phyloP scores from a whole-genome alignment of 768 basidiomycete genomes.

The Hericium rajendrae region DNA sequence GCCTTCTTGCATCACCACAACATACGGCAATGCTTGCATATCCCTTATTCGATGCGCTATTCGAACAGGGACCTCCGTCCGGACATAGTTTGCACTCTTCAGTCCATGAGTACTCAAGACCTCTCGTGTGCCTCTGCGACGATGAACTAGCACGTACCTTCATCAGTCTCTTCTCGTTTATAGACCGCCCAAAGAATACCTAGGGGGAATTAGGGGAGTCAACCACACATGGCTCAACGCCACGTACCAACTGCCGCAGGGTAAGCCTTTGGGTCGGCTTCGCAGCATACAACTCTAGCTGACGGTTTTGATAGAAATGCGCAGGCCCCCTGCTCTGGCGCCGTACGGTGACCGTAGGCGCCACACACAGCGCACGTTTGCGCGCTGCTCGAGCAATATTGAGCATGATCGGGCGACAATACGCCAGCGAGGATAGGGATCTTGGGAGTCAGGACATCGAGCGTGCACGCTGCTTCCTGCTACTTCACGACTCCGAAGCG shows the following conservation, averaged over 20 bases:
- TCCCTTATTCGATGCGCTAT: conserved; percentile 84
- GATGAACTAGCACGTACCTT: conserved; percentile 35
- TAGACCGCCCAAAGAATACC: conserved; percentile 82
- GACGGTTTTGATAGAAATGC: conserved; percentile 73
- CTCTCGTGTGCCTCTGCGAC: background rate
- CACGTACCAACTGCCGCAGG: conserved; percentile 62
- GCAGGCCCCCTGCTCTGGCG: conserved; percentile 7
- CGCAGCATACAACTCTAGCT: conserved; percentile 72
- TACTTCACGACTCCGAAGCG: background rate
- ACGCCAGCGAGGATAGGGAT: background rate
- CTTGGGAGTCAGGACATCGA: background rate
- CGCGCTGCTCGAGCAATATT: background rate
- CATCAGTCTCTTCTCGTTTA: conserved; percentile 69
- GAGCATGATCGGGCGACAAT: too few relatives aligned
- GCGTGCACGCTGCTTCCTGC: background rate
- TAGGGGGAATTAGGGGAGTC: conserved; percentile 20
- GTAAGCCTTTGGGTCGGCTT: conserved; percentile 65
- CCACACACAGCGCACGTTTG: background rate
- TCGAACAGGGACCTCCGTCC: conserved; percentile 79
- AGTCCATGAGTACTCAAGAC: background rate
- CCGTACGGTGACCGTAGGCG: background rate
- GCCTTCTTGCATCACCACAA: conserved; percentile 78
- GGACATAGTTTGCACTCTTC: conserved; percentile 85
- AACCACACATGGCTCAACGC: background rate
- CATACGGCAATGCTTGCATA: conserved; percentile 76